Percentiles rank a stretch among this genome's conserved stretches.
Conservation (phyloP, 2,329 filamentous ascomycete genomes). For the Fusarium sp. region DNA sequence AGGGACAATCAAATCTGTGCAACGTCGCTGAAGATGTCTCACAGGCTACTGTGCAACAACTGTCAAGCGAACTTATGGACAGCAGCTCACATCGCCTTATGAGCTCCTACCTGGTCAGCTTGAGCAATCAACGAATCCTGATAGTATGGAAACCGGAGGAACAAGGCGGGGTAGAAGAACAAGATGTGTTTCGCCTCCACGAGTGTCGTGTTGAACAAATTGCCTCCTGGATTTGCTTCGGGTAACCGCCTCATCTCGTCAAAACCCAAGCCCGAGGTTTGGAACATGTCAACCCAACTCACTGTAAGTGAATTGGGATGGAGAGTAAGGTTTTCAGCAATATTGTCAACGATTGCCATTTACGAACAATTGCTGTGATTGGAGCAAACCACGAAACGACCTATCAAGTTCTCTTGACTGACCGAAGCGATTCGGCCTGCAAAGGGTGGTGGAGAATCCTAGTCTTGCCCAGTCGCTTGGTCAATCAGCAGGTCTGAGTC, state of each 20-base stretch:
- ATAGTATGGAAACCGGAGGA: conserved; percentile 16
- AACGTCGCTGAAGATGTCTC: conserved; percentile 40
- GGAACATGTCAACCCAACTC: conserved; percentile 1
- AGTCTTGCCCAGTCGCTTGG: conserved; percentile 23
- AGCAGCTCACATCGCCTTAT: conserved; percentile 22
- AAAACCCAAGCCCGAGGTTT: conserved; percentile 24
- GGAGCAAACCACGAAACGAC: conserved; percentile 2
- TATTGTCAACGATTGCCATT: not conserved
- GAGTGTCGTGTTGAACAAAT: conserved; percentile 36
- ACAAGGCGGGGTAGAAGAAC: conserved; percentile 31
- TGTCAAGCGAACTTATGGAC: conserved; percentile 47
- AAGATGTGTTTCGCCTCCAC: conserved; percentile 36
- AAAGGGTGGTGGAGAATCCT: conserved; percentile 29
- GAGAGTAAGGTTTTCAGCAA: not conserved
- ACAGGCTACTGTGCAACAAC: conserved; percentile 38
- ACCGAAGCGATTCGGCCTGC: conserved; percentile 35
- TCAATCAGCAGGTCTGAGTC: conserved; percentile 26
- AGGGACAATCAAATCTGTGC: conserved; percentile 30
- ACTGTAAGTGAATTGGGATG: not conserved
- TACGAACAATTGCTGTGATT: conserved; percentile 4
- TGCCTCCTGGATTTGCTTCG: conserved; percentile 32
- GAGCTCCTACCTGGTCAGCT: conserved; percentile 15
- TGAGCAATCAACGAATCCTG: conserved; percentile 2
- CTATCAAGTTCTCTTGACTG: conserved; percentile 1
- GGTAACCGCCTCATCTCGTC: conserved; percentile 33